Evolutionary conservation across 768 basidiomycete species (phyloP).

Genomic region (Tylopilus sp.): DNA sequence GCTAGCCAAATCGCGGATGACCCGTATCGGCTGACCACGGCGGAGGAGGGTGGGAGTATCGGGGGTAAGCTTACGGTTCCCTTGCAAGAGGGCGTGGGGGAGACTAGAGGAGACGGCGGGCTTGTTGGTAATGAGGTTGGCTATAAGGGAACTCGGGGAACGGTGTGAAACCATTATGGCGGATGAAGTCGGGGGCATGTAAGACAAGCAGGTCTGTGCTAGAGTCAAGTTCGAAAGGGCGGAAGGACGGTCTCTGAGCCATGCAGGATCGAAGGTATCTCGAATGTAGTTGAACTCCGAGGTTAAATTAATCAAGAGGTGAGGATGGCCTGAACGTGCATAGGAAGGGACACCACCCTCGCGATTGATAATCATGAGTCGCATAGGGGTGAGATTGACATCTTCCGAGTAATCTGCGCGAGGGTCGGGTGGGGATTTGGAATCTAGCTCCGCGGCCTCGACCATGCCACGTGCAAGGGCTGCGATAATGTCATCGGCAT

Average conservation of each 20-base stretch:
- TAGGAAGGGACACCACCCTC: constrained; percentile 98
- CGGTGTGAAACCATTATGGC: constrained; percentile 98
- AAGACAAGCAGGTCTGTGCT: constrained; percentile 79
- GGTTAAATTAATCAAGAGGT: constrained; percentile 90
- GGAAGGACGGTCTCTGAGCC: constrained; percentile 77
- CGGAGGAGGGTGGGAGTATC: constrained; percentile 94
- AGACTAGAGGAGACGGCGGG: constrained; percentile 94
- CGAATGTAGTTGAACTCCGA: constrained; percentile 86
- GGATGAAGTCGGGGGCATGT: constrained; percentile 92
- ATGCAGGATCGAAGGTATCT: constrained; percentile 75
- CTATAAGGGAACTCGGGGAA: constrained; percentile 92
- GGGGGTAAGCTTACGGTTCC: constrained; percentile 77
- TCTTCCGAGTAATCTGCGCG: constrained; percentile 45
- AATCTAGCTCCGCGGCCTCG: constrained; percentile 49
- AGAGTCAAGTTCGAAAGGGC: constrained; percentile 83
- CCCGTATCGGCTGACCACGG: constrained; percentile 81
- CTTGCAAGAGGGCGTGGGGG: constrained; percentile 88
- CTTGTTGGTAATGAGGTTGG: constrained; percentile 96
- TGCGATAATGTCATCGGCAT: constrained; percentile 84
- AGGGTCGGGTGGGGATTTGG: constrained; percentile 32
- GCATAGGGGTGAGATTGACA: constrained; percentile 86
- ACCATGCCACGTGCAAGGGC: constrained; percentile 86
- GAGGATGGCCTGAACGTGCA: constrained; percentile 90
- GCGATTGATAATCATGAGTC: constrained; percentile 95
- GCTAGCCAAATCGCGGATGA: constrained; percentile 65